Evolutionary conservation across 2,329 filamentous ascomycete species (phyloP).

Genomic region (Botrytis porri): DNA sequence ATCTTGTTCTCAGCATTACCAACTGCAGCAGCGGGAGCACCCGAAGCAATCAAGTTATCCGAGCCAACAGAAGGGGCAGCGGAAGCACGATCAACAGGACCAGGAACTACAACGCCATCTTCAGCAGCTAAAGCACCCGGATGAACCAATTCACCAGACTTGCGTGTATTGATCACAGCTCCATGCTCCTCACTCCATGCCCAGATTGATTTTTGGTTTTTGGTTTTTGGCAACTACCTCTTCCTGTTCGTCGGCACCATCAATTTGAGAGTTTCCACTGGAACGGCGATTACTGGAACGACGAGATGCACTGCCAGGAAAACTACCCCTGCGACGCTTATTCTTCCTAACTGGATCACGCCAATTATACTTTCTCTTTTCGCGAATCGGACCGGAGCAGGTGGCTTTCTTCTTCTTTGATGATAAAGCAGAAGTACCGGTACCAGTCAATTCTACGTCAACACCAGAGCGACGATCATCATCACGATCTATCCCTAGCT

Average conservation of each 20-base stretch:
- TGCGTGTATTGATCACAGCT: neutral
- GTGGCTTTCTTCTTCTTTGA: neutral
- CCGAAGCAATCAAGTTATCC: neutral
- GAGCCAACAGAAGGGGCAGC: too few relatives aligned
- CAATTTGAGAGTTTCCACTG: neutral
- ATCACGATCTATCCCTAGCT: neutral
- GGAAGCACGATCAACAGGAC: neutral
- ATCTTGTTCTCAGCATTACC: neutral
- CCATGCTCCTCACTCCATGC: neutral
- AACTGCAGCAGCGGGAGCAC: too few relatives aligned
- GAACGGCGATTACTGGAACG: neutral
- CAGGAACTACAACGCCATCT: neutral
- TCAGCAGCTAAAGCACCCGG: neutral
- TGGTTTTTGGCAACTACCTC: neutral
- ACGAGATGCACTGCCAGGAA: neutral
- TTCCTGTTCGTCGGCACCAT: neutral
- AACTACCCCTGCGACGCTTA: neutral
- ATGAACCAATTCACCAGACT: neutral
- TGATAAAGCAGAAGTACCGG: rapidly evolving
- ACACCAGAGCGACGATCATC: neutral
- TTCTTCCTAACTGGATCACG: neutral
- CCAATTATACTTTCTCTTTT: conserved; percentile 6
- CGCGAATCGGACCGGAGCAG: neutral
- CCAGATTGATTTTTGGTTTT: neutral
- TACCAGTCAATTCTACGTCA: too few relatives aligned